Base-by-base conservation (phyloP, 768 basidiomycete species). In the Suillus americanus region DNA sequence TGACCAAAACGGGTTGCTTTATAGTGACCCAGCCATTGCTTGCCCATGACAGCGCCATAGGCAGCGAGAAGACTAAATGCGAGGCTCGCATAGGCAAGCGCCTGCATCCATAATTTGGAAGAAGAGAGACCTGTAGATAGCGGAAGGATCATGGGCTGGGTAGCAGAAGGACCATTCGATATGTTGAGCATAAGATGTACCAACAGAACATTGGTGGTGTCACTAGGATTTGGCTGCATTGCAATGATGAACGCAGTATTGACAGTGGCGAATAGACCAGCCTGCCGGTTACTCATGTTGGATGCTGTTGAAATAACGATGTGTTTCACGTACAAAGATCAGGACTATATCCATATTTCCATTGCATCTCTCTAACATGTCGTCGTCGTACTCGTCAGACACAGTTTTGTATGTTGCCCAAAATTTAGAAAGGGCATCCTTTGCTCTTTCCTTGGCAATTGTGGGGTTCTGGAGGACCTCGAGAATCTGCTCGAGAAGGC, bases 221-320 rank as follows among this genome's bases (percentile, higher is more conserved):
- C 20, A 43, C 35, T 61, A n/a, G 62, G 62, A 70, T 57, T 23
- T 25, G 54, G 50, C 23, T 33, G 45, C 55, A 62, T 46, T 5
- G 18, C 25, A 14, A 41, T 40, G 28, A 64, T 35, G 51, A 67
- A 61, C 37, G 20, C 35, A 35, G 43, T 33, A 16, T 63, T 45
- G 30, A 23, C 38, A 60, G 51, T 46, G 40, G 56, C 62, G 53
- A 62, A 38, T 20, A 65, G 25, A 60, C 61, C 41, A 35, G 55
- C 54, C 63, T 64, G 55, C 23, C 5, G 10, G 30, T 30, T 25
- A 48, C 14, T 64, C n/a, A 23, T n/a, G n/a, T 46, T n/a, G 1
- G 45, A 46, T n/a, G n/a, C n/a, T n/a, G 45, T n/a, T 46, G 10
- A 46, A n/a, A 9, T 9, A 45, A n/a, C 20, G 45, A 45, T 9